Evolutionary conservation across 75 land plant genomes (phyloP).

Genomic region (Selaginella tamariscina): DNA sequence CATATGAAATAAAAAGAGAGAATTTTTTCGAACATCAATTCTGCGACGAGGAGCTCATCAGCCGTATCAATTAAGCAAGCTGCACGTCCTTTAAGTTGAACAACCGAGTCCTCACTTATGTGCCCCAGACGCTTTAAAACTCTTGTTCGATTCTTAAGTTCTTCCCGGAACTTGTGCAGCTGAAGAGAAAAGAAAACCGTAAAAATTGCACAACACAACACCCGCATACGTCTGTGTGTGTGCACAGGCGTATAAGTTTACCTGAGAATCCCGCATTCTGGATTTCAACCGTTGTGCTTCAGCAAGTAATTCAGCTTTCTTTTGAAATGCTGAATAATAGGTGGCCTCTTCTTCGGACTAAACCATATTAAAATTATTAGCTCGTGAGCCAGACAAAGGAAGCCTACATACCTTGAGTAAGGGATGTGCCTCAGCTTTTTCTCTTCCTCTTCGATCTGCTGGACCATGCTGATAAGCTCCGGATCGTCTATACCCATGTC

Average conservation of each 20-base stretch:
- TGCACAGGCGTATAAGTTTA: conserved; percentile 10
- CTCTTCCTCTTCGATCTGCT: conserved; percentile 63
- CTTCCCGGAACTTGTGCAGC: conserved; percentile 96
- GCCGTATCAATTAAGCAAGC: conserved; percentile 96
- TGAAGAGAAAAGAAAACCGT: conserved; percentile 17
- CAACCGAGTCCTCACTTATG: conserved; percentile 82
- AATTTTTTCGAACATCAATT: conserved; percentile 85
- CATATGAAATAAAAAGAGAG: too few relatives aligned
- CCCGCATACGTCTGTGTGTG: background rate
- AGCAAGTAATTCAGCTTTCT: conserved; percentile 72
- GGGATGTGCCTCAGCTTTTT: conserved; percentile 60
- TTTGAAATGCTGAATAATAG: conserved; percentile 53
- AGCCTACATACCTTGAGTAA: conserved; percentile 52
- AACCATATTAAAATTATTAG: background rate
- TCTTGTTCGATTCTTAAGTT: conserved; percentile 77
- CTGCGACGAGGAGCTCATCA: conserved; percentile 94
- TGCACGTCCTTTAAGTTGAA: conserved; percentile 89
- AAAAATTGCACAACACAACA: background rate
- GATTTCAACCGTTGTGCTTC: conserved; percentile 70
- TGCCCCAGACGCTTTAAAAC: conserved; percentile 91
- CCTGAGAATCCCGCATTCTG: conserved; percentile 93
- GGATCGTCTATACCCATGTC: conserved; percentile 90
- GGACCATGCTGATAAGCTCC: conserved; percentile 51
- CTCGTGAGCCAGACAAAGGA: background rate
- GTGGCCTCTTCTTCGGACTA: conserved; percentile 61